Evolutionary conservation across 148 eudicot species (phyloP).

Genomic region (Persicaria maculosa): DNA sequence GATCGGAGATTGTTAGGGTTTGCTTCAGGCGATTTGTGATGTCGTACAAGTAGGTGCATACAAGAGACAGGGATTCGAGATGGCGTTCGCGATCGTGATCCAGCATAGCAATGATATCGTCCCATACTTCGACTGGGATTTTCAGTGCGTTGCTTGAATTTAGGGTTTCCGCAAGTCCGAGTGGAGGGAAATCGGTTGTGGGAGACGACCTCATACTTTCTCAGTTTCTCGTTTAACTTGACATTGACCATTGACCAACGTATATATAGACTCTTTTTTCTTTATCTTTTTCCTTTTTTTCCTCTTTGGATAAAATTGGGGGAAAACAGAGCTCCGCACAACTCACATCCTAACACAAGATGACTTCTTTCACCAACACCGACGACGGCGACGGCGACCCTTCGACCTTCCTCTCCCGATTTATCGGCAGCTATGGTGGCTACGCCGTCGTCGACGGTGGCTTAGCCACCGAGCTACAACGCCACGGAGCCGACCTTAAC

Average conservation of each 20-base stretch:
- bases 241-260: no score
- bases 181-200: no score
- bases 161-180: no score
- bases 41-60: slow-evolving; percentile 46
- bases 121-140: slow-evolving; percentile 64
- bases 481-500: slow-evolving; percentile 16
- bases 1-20: slow-evolving; percentile 24
- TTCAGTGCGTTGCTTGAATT: slow-evolving; percentile 6
- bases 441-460: slow-evolving; percentile 20
- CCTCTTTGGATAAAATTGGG: no score
- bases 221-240: no score
- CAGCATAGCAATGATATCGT: slow-evolving; percentile 30
- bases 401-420: slow-evolving; percentile 9
- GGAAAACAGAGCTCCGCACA: no score
- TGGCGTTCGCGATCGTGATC: slow-evolving; percentile 24
- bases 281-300: no score
- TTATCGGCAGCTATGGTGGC: not conserved
- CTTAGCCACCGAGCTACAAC: slow-evolving; percentile 17
- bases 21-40: slow-evolving; percentile 41
- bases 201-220: no score
- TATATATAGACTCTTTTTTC: no score
- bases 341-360: not conserved
- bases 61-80: slow-evolving; percentile 38
- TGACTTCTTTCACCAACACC: not conserved
- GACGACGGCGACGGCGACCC: not conserved